Evolutionary conservation across 305 asterid species (phyloP).

Genomic region (Fraxinus dipetala): DNA sequence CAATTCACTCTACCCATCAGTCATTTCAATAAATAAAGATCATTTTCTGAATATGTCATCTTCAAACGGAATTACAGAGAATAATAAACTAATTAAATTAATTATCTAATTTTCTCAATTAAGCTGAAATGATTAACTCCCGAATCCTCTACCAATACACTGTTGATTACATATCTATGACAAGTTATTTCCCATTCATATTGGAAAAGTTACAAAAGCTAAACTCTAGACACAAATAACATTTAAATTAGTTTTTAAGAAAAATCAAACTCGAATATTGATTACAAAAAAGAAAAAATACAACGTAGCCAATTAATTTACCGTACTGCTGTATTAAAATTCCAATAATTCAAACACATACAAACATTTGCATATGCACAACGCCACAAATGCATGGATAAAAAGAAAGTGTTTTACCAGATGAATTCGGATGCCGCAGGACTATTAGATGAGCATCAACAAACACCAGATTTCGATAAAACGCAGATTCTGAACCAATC

Average conservation of each 20-base stretch:
- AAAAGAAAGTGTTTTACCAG: slow-evolving; percentile 19
- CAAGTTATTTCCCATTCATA: not conserved
- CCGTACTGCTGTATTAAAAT: not conserved
- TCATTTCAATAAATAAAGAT: not conserved
- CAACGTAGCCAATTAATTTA: not conserved
- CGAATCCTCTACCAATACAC: slow-evolving; percentile 8
- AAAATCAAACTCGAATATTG: not conserved
- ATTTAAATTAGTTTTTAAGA: not conserved
- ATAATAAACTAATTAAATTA: slow-evolving; percentile 4
- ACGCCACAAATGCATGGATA: not conserved
- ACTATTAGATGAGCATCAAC: slow-evolving; percentile 40
- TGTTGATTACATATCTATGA: not conserved
- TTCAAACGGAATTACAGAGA: slow-evolving; percentile 10
- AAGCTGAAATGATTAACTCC: not conserved
- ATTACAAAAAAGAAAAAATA: not conserved
- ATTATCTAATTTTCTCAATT: slow-evolving; percentile 4
- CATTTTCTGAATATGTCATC: not conserved
- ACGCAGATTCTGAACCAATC: not conserved
- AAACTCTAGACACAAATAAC: not conserved
- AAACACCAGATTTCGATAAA: slow-evolving; percentile 23
- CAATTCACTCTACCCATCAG: not conserved
- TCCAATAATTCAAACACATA: slow-evolving; percentile 18
- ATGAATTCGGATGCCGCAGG: slow-evolving; percentile 21
- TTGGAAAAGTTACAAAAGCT: not conserved
- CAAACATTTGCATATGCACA: not conserved